Evolutionary conservation across 176 grass and related monocot genomes (phyloP).

Genomic region (Hyparrhenia diplandra): DNA sequence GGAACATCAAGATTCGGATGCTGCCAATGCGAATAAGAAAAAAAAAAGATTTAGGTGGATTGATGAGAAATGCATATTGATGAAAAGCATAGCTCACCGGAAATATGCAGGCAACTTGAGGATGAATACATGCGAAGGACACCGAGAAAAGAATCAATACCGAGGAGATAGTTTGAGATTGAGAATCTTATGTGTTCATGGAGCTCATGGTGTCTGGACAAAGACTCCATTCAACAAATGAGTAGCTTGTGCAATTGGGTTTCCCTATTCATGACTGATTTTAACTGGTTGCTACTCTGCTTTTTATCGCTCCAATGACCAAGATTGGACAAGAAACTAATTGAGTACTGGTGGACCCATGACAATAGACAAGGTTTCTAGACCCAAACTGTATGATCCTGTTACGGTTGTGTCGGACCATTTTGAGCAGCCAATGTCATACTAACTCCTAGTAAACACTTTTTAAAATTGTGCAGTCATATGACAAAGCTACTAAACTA

Average conservation of each 20-base stretch:
- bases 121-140: constrained; percentile 54
- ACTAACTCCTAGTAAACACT: not conserved
- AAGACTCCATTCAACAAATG: constrained; percentile 22
- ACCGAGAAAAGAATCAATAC: constrained; percentile 53
- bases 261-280: constrained; percentile 31
- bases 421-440: not conserved
- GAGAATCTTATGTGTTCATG: constrained; percentile 44
- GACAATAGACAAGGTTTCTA: constrained; percentile 17
- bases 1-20: constrained; percentile 58
- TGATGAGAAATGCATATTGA: constrained; percentile 42
- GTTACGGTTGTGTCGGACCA: not conserved
- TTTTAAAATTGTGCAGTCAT: not conserved
- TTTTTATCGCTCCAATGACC: constrained; percentile 8
- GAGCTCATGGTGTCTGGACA: constrained; percentile 34
- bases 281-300: constrained; percentile 18
- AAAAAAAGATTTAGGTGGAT: constrained; percentile 38
- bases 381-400: constrained; percentile 10
- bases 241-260: constrained; percentile 39
- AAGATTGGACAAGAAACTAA: constrained; percentile 11
- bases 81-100: constrained; percentile 35
- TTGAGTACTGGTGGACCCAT: not conserved
- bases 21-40: constrained; percentile 23
- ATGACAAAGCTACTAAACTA: not conserved
- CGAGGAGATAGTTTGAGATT: constrained; percentile 41
- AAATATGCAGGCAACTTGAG: constrained; percentile 45